phyloP scores from a whole-genome alignment of 2,329 filamentous ascomycete species.

The Aspergillus cejpii region DNA sequence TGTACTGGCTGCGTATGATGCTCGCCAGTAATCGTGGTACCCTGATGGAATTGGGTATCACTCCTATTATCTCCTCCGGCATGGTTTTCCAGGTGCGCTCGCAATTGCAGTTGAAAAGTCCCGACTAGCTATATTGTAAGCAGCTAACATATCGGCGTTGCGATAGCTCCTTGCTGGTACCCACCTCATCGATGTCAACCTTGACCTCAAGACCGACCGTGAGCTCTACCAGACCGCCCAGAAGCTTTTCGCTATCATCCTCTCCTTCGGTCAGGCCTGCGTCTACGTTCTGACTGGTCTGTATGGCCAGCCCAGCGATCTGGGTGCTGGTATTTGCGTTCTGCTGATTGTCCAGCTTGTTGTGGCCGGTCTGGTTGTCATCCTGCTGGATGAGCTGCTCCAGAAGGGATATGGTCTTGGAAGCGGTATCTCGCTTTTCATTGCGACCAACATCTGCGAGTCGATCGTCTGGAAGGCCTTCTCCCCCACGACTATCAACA shows the following conservation, averaged over 20 bases:
- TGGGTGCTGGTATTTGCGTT: conserved; percentile 96
- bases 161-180: conserved; percentile 83
- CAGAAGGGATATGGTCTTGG: conserved; percentile 99
- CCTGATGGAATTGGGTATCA: conserved; percentile 93
- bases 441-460: conserved; percentile 99
- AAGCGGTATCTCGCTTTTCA: conserved; percentile 98
- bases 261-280: conserved; percentile 94
- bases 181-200: conserved; percentile 99
- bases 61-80: conserved; percentile 97
- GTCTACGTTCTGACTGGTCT: conserved; percentile 98
- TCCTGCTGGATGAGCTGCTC: conserved; percentile 95
- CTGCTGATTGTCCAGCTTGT: conserved; percentile 97
- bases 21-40: conserved; percentile 97
- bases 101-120: conserved; percentile 51
- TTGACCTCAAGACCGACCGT: conserved; percentile 98
- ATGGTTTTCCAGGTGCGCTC: conserved; percentile 85
- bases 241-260: conserved; percentile 96
- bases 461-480: conserved; percentile 99
- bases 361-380: conserved; percentile 95
- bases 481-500: conserved; percentile 98
- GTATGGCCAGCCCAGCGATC: conserved; percentile 92
- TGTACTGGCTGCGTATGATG: conserved; percentile 99
- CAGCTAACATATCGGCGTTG: conserved; percentile 12
- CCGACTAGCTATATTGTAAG: conserved; percentile 50
- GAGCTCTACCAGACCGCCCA: conserved; percentile 99